Conservation (phyloP, 768 basidiomycete genomes). For the Russula brevipes region DNA sequence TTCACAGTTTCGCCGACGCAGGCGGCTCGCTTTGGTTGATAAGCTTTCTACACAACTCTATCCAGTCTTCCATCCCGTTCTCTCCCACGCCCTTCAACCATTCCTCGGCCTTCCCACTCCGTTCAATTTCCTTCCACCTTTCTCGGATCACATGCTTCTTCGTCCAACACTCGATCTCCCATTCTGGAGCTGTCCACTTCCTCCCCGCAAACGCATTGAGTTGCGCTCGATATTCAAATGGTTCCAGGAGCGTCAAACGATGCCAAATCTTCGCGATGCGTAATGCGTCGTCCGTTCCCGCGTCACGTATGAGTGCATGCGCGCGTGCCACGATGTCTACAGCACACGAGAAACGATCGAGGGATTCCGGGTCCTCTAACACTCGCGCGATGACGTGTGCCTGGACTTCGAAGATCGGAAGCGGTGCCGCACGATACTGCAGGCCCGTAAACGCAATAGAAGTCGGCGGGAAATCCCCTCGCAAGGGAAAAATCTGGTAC, state of each 20-base stretch:
- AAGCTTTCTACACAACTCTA: slow-evolving; percentile 38
- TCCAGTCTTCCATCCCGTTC: slow-evolving; percentile 56
- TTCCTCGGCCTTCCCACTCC: slow-evolving; percentile 47
- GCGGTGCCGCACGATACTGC: slow-evolving; percentile 53
- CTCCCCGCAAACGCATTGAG: slow-evolving; percentile 46
- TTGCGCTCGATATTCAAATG: slow-evolving; percentile 64
- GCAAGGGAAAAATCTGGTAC: slow-evolving; percentile 63
- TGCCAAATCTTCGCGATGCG: slow-evolving; percentile 55
- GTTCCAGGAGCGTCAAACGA: slow-evolving; percentile 44
- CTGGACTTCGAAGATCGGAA: slow-evolving; percentile 78
- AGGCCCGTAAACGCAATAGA: slow-evolving; percentile 66
- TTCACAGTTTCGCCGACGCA: too few relatives aligned
- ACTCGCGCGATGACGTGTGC: slow-evolving; percentile 55
- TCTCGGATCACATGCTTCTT: slow-evolving; percentile 44
- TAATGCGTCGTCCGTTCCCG: slow-evolving; percentile 32
- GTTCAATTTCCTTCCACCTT: slow-evolving; percentile 57
- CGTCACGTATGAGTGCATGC: background rate
- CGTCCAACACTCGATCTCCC: slow-evolving; percentile 55
- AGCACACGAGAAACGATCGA: slow-evolving; percentile 47
- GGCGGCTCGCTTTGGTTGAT: too few relatives aligned
- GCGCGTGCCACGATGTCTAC: slow-evolving; percentile 43
- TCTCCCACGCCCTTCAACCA: slow-evolving; percentile 64
- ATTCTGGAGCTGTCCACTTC: slow-evolving; percentile 40
- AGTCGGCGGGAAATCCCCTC: slow-evolving; percentile 39
- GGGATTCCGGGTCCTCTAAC: slow-evolving; percentile 46